Percentiles rank a stretch among this genome's conserved stretches.
Evolutionary conservation across 192 early-diverging fungal species (phyloP).

Genomic region (Coemansia sp.): DNA sequence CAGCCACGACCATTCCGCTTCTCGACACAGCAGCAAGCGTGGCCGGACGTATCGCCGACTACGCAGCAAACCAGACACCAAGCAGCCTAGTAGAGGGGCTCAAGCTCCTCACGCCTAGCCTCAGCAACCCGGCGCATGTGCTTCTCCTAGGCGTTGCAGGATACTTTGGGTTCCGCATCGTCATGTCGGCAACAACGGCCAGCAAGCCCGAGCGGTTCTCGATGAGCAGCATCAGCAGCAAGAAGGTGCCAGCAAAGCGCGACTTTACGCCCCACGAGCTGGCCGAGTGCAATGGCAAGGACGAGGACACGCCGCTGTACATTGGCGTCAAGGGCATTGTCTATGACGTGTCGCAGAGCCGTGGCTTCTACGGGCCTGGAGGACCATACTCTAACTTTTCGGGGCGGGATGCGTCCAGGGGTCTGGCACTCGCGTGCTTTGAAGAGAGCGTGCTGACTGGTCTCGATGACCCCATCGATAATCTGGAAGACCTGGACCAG

Average conservation of each 20-base stretch:
- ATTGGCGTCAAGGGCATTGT: conserved; percentile 84
- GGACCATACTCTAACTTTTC: conserved; percentile 97
- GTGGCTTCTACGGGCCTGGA: conserved; percentile 85
- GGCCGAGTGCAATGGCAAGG: conserved; percentile 68
- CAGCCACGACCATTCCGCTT: neutral
- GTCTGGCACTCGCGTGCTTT: conserved; percentile 86
- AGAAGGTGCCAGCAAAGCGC: conserved; percentile 33
- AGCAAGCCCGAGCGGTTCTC: conserved; percentile 23
- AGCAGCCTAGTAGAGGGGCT: conserved; percentile 2
- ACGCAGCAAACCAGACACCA: neutral
- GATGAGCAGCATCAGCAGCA: conserved; percentile 28
- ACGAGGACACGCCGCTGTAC: conserved; percentile 62
- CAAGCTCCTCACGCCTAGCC: conserved; percentile 18
- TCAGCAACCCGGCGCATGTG: conserved; percentile 24
- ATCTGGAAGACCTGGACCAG: conserved; percentile 69
- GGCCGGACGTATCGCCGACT: conserved; percentile 5
- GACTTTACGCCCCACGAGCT: conserved; percentile 81
- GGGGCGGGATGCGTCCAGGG: conserved; percentile 93
- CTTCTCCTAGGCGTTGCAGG: conserved; percentile 18
- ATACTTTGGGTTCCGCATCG: conserved; percentile 40
- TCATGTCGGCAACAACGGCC: conserved; percentile 1
- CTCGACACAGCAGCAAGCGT: neutral
- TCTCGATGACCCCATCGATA: conserved; percentile 75
- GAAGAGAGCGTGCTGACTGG: conserved; percentile 69
- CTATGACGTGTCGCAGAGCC: conserved; percentile 83